Evolutionary conservation across 441 rosid genomes (phyloP).

Genomic region (Omphalea diandra): DNA sequence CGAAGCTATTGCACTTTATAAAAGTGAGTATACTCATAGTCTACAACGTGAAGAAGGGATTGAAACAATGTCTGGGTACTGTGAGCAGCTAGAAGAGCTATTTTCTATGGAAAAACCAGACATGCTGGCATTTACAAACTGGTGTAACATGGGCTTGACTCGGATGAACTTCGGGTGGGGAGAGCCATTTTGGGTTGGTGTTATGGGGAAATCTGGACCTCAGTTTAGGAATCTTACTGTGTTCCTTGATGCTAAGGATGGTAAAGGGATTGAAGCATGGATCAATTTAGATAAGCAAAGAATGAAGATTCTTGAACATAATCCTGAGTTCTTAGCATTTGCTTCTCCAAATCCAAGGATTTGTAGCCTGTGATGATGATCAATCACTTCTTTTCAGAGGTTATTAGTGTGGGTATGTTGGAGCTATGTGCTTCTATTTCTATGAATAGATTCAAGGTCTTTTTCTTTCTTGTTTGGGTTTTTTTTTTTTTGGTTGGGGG

Average conservation of each 20-base stretch:
- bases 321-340: constrained; percentile 23
- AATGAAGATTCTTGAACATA: constrained; percentile 14
- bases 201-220: constrained; percentile 21
- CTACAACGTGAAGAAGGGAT: constrained; percentile 25
- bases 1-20: constrained; percentile 17
- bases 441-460: too few relatives aligned
- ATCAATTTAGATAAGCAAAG: constrained; percentile 22
- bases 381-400: too few relatives aligned
- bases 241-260: constrained; percentile 21
- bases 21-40: constrained; percentile 7
- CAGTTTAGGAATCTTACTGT: constrained; percentile 21
- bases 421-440: too few relatives aligned
- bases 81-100: constrained; percentile 19
- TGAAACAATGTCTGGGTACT: constrained; percentile 14
- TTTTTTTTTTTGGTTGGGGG: too few relatives aligned
- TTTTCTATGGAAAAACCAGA: constrained; percentile 19
- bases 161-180: constrained; percentile 27
- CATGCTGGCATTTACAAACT: constrained; percentile 27
- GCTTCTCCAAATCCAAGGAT: constrained; percentile 28
- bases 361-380: constrained; percentile 23
- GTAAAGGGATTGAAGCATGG: constrained; percentile 31
- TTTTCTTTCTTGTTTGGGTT: too few relatives aligned
- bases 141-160: constrained; percentile 17
- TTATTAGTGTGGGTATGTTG: too few relatives aligned
- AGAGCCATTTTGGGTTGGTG: constrained; percentile 18